phyloP scores from a whole-genome alignment of 2,329 filamentous ascomycete species.

The Alternaria sp. region DNA sequence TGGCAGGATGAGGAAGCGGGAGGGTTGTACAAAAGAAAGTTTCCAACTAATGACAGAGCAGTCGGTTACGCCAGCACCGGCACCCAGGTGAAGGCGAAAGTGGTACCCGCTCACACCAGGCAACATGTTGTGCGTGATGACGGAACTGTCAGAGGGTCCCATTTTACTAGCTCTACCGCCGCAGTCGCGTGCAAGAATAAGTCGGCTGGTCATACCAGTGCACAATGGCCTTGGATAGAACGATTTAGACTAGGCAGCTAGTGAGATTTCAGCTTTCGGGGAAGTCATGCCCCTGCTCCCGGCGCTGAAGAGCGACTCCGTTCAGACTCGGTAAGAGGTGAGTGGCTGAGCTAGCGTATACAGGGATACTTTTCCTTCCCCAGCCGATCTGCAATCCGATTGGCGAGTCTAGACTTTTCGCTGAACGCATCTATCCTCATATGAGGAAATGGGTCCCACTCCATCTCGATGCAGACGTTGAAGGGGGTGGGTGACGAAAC shows the following conservation, averaged over 20 bases:
- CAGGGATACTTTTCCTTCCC: slow-evolving; percentile 25
- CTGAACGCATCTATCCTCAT: slow-evolving; percentile 28
- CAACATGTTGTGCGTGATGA: slow-evolving; percentile 30
- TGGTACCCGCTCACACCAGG: slow-evolving; percentile 21
- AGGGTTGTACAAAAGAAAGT: slow-evolving; percentile 22
- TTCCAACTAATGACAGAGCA: slow-evolving; percentile 21
- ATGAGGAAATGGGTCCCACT: slow-evolving; percentile 18
- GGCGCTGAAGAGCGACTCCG: slow-evolving; percentile 26
- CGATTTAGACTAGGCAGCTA: slow-evolving; percentile 23
- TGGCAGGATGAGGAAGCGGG: slow-evolving; percentile 14
- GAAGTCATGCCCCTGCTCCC: slow-evolving; percentile 41
- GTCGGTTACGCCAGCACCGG: slow-evolving; percentile 21
- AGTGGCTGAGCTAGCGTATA: slow-evolving; percentile 35
- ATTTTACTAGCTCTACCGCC: slow-evolving; percentile 47
- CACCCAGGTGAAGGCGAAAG: slow-evolving; percentile 13
- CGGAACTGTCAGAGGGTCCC: slow-evolving; percentile 25
- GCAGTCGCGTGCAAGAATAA: slow-evolving; percentile 40
- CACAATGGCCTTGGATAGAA: slow-evolving; percentile 18
- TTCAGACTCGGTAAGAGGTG: slow-evolving; percentile 28
- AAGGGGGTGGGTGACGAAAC: slow-evolving; percentile 9
- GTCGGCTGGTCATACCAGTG: slow-evolving; percentile 18
- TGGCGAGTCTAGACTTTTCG: slow-evolving; percentile 36
- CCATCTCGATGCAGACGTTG: slow-evolving; percentile 22
- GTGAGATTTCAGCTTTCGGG: slow-evolving; percentile 32
- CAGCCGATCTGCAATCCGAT: slow-evolving; percentile 40